Evolutionary conservation across 768 basidiomycete genomes (phyloP).

Genomic region (Lyophyllum shimeji): DNA sequence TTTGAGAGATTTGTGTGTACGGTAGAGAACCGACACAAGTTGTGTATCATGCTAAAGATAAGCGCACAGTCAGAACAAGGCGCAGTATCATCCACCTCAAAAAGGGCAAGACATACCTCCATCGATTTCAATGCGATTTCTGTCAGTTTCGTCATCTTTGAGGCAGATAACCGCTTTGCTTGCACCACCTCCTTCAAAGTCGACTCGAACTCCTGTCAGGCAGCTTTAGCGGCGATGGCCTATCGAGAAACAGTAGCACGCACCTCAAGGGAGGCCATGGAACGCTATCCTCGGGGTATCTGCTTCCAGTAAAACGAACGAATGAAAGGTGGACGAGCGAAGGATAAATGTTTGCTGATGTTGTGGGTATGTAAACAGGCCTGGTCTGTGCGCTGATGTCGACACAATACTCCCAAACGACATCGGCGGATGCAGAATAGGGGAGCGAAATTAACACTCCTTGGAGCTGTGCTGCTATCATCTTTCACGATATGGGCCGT

Average conservation of each 20-base stretch:
- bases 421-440: conserved; percentile 53
- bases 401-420: conserved; percentile 18
- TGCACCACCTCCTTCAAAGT: conserved; percentile 79
- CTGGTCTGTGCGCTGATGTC: conserved; percentile 27
- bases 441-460: conserved; percentile 74
- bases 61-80: not conserved
- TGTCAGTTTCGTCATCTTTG: conserved; percentile 78
- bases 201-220: conserved; percentile 71
- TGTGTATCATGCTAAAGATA: conserved; percentile 72
- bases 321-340: conserved; percentile 16
- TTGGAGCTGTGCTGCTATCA: conserved; percentile 60
- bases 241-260: conserved; percentile 9
- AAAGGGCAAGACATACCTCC: conserved; percentile 49
- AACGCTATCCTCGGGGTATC: conserved; percentile 14
- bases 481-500: conserved; percentile 84
- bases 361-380: conserved; percentile 16
- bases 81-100: not conserved
- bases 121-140: conserved; percentile 77
- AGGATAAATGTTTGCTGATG: conserved; percentile 31
- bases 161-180: conserved; percentile 82
- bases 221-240: conserved; percentile 4
- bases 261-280: conserved; percentile 46
- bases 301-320: conserved; percentile 8
- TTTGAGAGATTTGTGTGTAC: conserved; percentile 80
- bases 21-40: conserved; percentile 85